A percentile compares a stretch with the other conserved stretches of the same genome.
These are phyloP conservation scores for Ophiostoma ulmi DNA, from an alignment of 2,329 filamentous ascomycete genomes.

Conservation along the genomic window DNA sequence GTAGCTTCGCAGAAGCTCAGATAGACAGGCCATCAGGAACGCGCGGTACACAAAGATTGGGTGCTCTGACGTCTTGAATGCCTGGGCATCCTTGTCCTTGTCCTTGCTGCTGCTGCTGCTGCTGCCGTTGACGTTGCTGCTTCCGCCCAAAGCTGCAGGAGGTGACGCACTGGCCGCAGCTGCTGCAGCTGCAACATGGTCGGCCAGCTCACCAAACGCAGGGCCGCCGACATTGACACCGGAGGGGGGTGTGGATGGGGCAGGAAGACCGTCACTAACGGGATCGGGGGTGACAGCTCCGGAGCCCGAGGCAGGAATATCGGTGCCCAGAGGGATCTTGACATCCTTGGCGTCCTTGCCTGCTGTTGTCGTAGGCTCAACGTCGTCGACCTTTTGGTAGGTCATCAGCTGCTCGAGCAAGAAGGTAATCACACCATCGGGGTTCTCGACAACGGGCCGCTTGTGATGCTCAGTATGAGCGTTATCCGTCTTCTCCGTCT, in stretches of 20 bases:
- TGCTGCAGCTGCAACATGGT: not conserved
- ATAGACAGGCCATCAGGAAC: constrained; percentile 86
- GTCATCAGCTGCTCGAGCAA: constrained; percentile 86
- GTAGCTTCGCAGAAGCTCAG: constrained; percentile 86
- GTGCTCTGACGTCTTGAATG: constrained; percentile 88
- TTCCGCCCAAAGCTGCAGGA: not conserved
- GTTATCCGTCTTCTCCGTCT: constrained; percentile 18
- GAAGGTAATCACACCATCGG: constrained; percentile 93
- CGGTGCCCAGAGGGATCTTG: constrained; percentile 20
- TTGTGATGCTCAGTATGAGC: constrained; percentile 58
- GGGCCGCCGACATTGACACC: not conserved
- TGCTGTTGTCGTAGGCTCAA: constrained; percentile 46
- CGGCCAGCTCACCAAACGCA: not conserved
- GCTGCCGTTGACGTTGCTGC: not conserved
- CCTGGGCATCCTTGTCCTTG: constrained; percentile 57
- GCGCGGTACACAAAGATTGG: constrained; percentile 95
- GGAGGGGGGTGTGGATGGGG: constrained; percentile 13
- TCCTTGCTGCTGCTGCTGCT: constrained; percentile 20
- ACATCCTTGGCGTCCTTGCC: not conserved
- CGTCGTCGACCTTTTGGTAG: constrained; percentile 89
- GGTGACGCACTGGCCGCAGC: constrained; percentile 5
- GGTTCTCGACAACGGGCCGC: constrained; percentile 79
- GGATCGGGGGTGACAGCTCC: constrained; percentile 8
- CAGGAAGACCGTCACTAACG: not conserved
- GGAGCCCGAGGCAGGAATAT: constrained; percentile 17